These are phyloP conservation scores for Microcyclosporella mali DNA, from an alignment of 2,329 filamentous ascomycete species.

Conservation along the genomic window DNA sequence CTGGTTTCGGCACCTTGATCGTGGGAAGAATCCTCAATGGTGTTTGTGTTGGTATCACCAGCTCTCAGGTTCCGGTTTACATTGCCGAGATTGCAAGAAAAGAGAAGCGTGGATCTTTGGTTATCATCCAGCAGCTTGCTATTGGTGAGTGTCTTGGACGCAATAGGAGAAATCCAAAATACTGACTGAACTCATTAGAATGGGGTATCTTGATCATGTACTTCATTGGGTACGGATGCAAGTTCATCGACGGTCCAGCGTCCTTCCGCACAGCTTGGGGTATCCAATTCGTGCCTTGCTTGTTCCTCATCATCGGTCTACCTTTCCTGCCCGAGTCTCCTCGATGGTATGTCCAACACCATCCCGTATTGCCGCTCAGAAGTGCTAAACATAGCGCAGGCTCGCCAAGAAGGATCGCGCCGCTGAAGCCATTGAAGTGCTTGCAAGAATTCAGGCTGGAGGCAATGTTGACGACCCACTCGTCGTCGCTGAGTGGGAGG, in stretches of 20 bases:
- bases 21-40: slow-evolving; percentile 39
- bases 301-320: slow-evolving; percentile 40
- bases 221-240: slow-evolving; percentile 43
- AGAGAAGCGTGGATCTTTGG: slow-evolving; percentile 38
- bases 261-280: slow-evolving; percentile 45
- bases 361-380: neutral
- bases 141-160: slow-evolving; percentile 28
- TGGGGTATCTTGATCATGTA: slow-evolving; percentile 44
- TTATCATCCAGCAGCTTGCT: slow-evolving; percentile 41
- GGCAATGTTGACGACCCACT: slow-evolving; percentile 42
- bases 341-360: slow-evolving; percentile 32
- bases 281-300: slow-evolving; percentile 41
- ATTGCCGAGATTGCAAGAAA: slow-evolving; percentile 41
- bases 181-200: slow-evolving; percentile 32
- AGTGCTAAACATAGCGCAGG: neutral
- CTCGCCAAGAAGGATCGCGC: slow-evolving; percentile 43
- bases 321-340: slow-evolving; percentile 44
- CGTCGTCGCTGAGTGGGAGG: slow-evolving; percentile 45
- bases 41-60: slow-evolving; percentile 38
- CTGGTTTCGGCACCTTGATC: slow-evolving; percentile 39
- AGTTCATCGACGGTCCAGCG: slow-evolving; percentile 34
- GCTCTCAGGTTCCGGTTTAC: slow-evolving; percentile 42
- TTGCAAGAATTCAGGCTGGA: slow-evolving; percentile 42
- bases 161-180: neutral
- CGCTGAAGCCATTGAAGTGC: slow-evolving; percentile 40